Conservation (phyloP, 2,329 filamentous ascomycete species). For the Arthrobotrys conoides region DNA sequence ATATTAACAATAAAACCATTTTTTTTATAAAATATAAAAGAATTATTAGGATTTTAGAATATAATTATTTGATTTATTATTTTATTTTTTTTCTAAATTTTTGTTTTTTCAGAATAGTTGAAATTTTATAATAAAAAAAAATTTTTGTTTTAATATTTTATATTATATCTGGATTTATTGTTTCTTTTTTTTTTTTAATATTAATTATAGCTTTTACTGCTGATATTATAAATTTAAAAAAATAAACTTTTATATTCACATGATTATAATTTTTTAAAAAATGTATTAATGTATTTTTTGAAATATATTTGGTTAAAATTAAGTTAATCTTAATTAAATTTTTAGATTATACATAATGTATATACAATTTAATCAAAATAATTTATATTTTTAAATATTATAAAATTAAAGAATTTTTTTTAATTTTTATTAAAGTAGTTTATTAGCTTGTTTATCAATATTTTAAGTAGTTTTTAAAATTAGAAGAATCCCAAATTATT, state of each 20-base stretch:
- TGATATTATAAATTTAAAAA: background rate
- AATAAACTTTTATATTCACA: background rate
- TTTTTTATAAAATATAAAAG: background rate
- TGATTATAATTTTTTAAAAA: background rate
- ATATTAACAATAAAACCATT: background rate
- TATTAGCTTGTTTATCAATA: background rate
- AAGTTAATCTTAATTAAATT: background rate
- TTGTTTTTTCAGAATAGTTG: background rate
- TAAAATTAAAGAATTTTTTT: background rate
- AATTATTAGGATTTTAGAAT: background rate
- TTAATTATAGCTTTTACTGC: background rate
- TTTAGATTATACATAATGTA: background rate
- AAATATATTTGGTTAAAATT: background rate
- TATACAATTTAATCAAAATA: background rate
- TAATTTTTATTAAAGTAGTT: background rate
- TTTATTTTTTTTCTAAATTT: background rate
- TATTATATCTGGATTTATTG: background rate
- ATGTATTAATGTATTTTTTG: background rate
- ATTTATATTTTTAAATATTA: background rate
- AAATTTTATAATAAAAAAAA: background rate
- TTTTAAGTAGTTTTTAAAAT: background rate
- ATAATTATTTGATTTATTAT: background rate
- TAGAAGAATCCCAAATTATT: background rate
- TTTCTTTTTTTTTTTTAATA: background rate
- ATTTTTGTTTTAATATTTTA: background rate